Conservation (phyloP, 192 early-diverging fungal genomes). For the Phlyctochytrium bullatum region DNA sequence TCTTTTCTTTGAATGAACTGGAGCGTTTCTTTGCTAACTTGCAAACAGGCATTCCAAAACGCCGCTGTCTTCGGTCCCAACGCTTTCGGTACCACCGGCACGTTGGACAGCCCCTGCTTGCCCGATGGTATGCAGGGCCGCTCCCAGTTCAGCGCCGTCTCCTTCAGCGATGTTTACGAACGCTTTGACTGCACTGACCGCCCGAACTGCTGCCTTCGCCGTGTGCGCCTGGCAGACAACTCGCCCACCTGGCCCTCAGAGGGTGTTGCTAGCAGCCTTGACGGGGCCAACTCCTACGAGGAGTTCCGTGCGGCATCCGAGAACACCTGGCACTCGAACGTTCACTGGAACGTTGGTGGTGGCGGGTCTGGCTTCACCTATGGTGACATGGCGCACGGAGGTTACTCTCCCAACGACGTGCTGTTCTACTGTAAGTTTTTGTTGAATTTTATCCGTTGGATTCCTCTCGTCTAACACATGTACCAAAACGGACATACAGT, state of each 20-base stretch:
- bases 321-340: background rate
- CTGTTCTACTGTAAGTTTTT: constrained; percentile 16
- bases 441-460: background rate
- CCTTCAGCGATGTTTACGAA: too few species aligned
- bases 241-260: background rate
- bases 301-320: background rate
- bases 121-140: background rate
- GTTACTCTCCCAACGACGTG: constrained; percentile 19
- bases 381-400: constrained; percentile 20
- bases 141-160: too few species aligned
- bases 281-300: background rate
- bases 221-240: too few species aligned
- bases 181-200: background rate
- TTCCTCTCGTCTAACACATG: background rate
- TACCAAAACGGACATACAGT: background rate
- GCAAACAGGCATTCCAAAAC: background rate
- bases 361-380: background rate
- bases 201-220: background rate
- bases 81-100: background rate
- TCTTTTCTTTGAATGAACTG: too few species aligned
- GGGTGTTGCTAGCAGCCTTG: background rate
- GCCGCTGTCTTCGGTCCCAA: background rate
- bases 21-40: too few species aligned
- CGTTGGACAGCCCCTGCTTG: background rate
- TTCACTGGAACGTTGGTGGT: background rate